phyloP scores from a whole-genome alignment of 352 stramenopile genomes.

The Phytophthora pluvialis region DNA sequence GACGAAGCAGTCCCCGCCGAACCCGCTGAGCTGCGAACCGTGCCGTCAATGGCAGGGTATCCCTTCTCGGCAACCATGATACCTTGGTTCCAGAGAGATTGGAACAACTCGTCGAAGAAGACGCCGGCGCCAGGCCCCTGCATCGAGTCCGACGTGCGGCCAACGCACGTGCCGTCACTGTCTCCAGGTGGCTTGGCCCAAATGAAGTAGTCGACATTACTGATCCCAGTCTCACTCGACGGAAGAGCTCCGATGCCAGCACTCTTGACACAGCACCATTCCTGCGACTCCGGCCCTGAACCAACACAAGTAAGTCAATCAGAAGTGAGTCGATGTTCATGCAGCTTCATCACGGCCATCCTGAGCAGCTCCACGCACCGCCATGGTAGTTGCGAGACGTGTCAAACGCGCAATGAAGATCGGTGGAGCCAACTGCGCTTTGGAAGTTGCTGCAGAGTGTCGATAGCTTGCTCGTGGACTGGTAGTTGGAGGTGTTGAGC shows the following conservation, averaged over 20 bases:
- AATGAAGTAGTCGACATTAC: conserved; percentile 74
- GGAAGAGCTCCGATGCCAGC: conserved; percentile 65
- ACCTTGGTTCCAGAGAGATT: conserved; percentile 72
- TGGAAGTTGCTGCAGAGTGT: conserved; percentile 68
- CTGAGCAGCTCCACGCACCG: neutral
- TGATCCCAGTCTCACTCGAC: conserved; percentile 54
- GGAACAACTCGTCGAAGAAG: conserved; percentile 69
- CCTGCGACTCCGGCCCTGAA: no score
- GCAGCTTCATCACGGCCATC: neutral
- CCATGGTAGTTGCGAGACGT: conserved; percentile 68
- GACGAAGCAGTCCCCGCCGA: conserved; percentile 21
- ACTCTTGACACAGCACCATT: conserved; percentile 77
- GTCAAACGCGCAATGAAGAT: conserved; percentile 67
- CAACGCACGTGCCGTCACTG: conserved; percentile 61
- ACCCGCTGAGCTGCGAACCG: conserved; percentile 18
- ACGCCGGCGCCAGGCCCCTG: conserved; percentile 53
- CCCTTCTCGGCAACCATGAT: conserved; percentile 58
- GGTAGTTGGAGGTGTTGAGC: conserved; percentile 86
- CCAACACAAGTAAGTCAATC: no score
- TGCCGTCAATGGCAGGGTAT: conserved; percentile 44
- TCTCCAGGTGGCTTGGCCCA: conserved; percentile 77
- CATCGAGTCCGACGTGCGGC: conserved; percentile 54
- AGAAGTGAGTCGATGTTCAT: conserved; percentile 3
- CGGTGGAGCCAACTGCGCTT: conserved; percentile 41
- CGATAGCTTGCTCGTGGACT: conserved; percentile 52